Evolutionary conservation across 768 basidiomycete species (phyloP).

Genomic region (Panaeolus papilionaceus): DNA sequence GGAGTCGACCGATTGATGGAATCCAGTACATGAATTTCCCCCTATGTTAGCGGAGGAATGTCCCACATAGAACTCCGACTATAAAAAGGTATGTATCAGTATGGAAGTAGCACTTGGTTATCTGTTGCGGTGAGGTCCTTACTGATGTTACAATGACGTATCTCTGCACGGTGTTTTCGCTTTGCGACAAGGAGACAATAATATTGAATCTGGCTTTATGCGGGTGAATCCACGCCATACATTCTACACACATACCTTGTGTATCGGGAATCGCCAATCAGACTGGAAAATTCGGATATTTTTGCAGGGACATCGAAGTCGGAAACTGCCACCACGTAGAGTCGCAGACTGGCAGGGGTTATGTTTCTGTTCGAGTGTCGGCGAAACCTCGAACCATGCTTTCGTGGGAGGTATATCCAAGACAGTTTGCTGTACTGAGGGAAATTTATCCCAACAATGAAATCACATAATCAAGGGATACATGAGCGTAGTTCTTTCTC

Average conservation of each 20-base stretch:
- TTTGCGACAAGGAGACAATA: neutral
- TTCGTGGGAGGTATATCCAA: conserved; percentile 8
- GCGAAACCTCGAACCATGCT: neutral
- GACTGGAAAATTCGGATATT: conserved; percentile 4
- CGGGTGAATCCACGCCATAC: neutral
- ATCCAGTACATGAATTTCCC: conserved; percentile 4
- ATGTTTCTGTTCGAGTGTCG: conserved; percentile 10
- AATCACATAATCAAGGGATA: conserved; percentile 1
- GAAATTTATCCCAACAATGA: neutral
- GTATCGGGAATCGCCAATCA: conserved; percentile 14
- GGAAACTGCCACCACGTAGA: conserved; percentile 7
- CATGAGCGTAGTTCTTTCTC: neutral
- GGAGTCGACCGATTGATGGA: conserved; percentile 10
- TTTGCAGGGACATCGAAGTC: neutral
- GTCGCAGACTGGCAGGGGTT: conserved; percentile 1
- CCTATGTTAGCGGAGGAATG: conserved; percentile 7
- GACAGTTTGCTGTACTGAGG: neutral
- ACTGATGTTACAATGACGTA: neutral
- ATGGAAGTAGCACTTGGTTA: neutral
- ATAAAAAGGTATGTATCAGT: neutral
- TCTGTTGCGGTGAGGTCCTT: neutral
- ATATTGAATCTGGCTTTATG: neutral
- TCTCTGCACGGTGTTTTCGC: conserved; percentile 4
- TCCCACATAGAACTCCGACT: neutral
- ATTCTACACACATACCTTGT: neutral